Percentiles rank a stretch among this genome's conserved stretches.
These are phyloP conservation scores for Solanum sitiens DNA, from an alignment of 257 asterid genomes.

Conservation along the genomic window DNA sequence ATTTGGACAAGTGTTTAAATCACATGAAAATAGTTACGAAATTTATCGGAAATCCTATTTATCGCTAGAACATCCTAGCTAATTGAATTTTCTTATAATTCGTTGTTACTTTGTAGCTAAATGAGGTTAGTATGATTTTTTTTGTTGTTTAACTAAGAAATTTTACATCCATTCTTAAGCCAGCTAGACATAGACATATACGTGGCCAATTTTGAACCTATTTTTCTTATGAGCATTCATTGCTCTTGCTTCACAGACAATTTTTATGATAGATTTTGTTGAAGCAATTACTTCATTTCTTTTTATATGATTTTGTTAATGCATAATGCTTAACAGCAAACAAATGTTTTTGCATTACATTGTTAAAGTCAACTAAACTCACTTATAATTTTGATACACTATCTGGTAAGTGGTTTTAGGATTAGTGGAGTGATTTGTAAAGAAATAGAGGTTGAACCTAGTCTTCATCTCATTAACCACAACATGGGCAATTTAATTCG, in stretches of 20 bases:
- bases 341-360: not conserved
- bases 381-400: not conserved
- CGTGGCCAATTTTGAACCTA: not conserved
- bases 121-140: not conserved
- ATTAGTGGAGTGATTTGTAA: not conserved
- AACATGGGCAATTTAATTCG: too few relatives aligned
- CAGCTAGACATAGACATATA: not conserved
- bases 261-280: not conserved
- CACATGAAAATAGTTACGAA: not conserved
- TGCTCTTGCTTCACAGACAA: not conserved
- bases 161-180: not conserved
- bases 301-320: not conserved
- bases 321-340: not conserved
- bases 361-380: not conserved
- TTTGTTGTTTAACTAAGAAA: not conserved
- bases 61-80: too few relatives aligned
- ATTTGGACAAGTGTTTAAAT: not conserved
- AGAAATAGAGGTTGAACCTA: not conserved
- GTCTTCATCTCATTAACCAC: too few relatives aligned
- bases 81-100: too few relatives aligned
- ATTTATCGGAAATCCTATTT: too few relatives aligned
- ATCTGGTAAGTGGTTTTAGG: not conserved
- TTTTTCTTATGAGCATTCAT: not conserved
- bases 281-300: not conserved
- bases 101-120: not conserved